Evolutionary conservation across 2,329 filamentous ascomycete species (phyloP).

Genomic region (Balansia obtecta): DNA sequence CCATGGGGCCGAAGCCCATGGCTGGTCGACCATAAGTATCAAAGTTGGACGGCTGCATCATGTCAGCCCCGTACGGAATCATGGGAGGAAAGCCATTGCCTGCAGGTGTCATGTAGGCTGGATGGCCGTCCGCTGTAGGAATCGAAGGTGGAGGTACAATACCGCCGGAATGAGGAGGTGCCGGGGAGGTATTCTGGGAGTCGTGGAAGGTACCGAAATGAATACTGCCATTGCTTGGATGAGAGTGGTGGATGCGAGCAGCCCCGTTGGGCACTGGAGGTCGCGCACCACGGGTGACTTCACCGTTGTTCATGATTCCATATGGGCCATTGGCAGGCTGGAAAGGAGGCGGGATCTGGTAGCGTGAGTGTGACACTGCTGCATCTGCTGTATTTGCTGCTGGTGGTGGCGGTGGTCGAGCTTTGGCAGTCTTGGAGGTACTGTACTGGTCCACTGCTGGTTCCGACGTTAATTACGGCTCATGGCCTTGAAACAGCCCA

Average conservation of each 20-base stretch:
- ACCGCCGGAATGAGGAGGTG: slow-evolving; percentile 33
- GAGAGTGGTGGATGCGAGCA: slow-evolving; percentile 34
- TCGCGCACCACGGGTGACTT: slow-evolving; percentile 19
- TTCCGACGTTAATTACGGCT: neutral
- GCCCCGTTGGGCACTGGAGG: slow-evolving; percentile 21
- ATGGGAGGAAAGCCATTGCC: slow-evolving; percentile 25
- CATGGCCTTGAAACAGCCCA: neutral
- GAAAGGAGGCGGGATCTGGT: slow-evolving; percentile 32
- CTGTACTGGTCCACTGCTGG: slow-evolving; percentile 8
- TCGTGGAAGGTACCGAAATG: slow-evolving; percentile 42
- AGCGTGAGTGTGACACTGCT: slow-evolving; percentile 21
- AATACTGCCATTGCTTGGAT: slow-evolving; percentile 41
- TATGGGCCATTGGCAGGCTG: slow-evolving; percentile 22
- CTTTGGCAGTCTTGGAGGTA: slow-evolving; percentile 9
- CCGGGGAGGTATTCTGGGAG: slow-evolving; percentile 47
- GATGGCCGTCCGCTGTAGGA: slow-evolving; percentile 20
- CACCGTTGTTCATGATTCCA: slow-evolving; percentile 20
- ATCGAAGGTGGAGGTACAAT: slow-evolving; percentile 38
- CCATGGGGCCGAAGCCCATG: slow-evolving; percentile 21
- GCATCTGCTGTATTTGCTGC: too few species aligned
- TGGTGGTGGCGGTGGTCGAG: slow-evolving; percentile 17
- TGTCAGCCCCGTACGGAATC: slow-evolving; percentile 23
- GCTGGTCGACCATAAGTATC: slow-evolving; percentile 26
- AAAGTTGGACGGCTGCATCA: slow-evolving; percentile 21
- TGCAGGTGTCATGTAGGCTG: slow-evolving; percentile 20